phyloP scores from a whole-genome alignment of 768 basidiomycete species.

The Amanita polypyramis region DNA sequence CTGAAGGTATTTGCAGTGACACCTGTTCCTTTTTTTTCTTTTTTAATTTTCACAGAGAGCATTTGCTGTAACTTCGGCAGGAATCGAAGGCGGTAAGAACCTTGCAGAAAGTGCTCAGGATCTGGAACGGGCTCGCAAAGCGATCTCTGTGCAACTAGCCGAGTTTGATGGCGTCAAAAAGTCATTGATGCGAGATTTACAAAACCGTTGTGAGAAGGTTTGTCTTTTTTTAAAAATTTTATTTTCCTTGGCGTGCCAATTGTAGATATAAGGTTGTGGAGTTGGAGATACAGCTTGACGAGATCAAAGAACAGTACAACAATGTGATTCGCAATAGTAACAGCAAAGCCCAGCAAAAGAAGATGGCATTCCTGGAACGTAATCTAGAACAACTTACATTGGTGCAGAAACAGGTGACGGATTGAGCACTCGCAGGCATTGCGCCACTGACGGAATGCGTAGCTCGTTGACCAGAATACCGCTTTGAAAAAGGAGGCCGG shows the following conservation, averaged over 20 bases:
- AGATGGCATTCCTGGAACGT: slow-evolving; percentile 97
- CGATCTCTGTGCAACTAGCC: slow-evolving; percentile 94
- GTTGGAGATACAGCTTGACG: slow-evolving; percentile 96
- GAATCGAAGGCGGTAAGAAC: slow-evolving; percentile 94
- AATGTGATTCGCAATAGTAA: slow-evolving; percentile 98
- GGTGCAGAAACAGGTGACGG: slow-evolving; percentile 88
- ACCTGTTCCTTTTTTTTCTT: background rate
- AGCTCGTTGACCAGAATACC: slow-evolving; percentile 99
- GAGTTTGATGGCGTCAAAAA: slow-evolving; percentile 99
- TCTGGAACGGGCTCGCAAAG: slow-evolving; percentile 91
- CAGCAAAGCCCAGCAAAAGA: slow-evolving; percentile 97
- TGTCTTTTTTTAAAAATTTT: slow-evolving; percentile 11
- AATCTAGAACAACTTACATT: slow-evolving; percentile 91
- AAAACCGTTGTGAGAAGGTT: slow-evolving; percentile 99
- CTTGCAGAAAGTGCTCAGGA: slow-evolving; percentile 96
- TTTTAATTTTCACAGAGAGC: slow-evolving; percentile 55
- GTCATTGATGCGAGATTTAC: slow-evolving; percentile 95
- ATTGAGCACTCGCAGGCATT: slow-evolving; percentile 7
- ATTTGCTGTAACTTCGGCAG: slow-evolving; percentile 93
- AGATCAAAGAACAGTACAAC: slow-evolving; percentile 98
- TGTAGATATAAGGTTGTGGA: slow-evolving; percentile 72
- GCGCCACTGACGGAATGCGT: slow-evolving; percentile 8
- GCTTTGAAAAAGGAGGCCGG: slow-evolving; percentile 95
- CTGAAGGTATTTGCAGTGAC: slow-evolving; percentile 62
- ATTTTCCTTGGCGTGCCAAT: slow-evolving; percentile 11